Base-by-base conservation (phyloP, 106 monocot species). In the Allium fistulosum region DNA sequence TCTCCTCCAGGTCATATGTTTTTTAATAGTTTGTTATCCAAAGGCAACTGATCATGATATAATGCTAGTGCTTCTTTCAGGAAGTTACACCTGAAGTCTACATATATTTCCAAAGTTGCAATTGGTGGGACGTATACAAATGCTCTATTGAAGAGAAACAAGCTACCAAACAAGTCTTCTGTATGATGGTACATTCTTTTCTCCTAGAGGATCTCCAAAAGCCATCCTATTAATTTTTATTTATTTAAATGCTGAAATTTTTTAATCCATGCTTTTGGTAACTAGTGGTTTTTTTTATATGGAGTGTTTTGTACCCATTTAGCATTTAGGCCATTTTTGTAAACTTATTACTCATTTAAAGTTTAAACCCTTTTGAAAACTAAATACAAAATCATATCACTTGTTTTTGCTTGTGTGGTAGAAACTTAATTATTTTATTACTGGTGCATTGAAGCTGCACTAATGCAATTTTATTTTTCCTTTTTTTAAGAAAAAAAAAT, bases 1-100 rank as follows among this genome's bases (percentile, higher is more conserved):
- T 14, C 80, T 73, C 66, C 72, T 85, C 15, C 84, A 85, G 84
- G 84, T 84, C 37, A 37, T 37, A 37, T 37, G 37, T 37, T 37
- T 37, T 37, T 37, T 37, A 2, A 37, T 2, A 37, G 0, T 37
- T 5, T 37, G 37, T 1, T 5, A 4, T 37, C 37, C 4, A 37
- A 0, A 37, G 37, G 37, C 37, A 37, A 37, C 5, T 37, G 37
- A 37, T 37, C 0, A 37, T 37, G 5, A 37, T 37, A 37, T 37
- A 37, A 37, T 37, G 37, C 5, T 37, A 37, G 37, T 4, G 2
- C 53, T 12, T 55, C 15, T 7, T 75, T 61, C 69, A 86, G 85
- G 85, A 86, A 62, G 78, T 85, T 9, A 79, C 81, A 15, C 81
- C 81, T 12, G 55, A 60, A 26, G 79, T 81, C 47, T 86, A 81